Evolutionary conservation across 1,284 basidiomycete species (phyloP), one percentile per base, ranked within the genome.

Genomic region (Leccinum brunneo-olivaceum): DNA sequence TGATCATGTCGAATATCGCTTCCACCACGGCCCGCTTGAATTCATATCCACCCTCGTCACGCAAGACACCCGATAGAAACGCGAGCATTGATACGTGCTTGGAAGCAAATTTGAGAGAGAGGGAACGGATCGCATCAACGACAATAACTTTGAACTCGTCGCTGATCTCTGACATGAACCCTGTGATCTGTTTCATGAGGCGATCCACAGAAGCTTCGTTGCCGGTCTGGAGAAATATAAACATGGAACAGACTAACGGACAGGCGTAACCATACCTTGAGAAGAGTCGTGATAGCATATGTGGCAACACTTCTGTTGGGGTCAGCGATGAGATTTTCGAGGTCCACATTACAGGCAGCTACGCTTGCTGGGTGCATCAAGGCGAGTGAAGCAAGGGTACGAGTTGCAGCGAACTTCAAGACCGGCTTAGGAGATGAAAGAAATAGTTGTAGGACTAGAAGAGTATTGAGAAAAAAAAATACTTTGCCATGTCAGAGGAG

Each of bases 141-240:
- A 99, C 96, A 67, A 98, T 96, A 61, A 98, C 93, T 74, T 98
- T 98, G 81, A 99, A 99, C 69, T 98, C 96, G 67, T 99, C 96
- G 54, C 90, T 95, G 67, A 99, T 98, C 67, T 99, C 96, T 52
- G 87, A 80, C 94, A 99, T 98, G 75, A 99, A 99, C 38, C 91
- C 87, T 41, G 91, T 90, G 61, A 98, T 99, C 69, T 98, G 95
- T 68, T 98, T 98, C 85, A 99, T 98, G 53, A 99, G 79, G 44
- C 96, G 84, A 69, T 98, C 96, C 25, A 99, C 96, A 2, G 92
- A 96, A 5, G 93, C 93, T 69, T 99, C 96, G 66, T 98, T 98
- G 28, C 96, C 96, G 28, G 96, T 99, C 91, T 72, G 54, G 28
- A 48, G 39, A 38, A 20, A 45, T 39, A 37, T 53, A 21, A 54